These are phyloP conservation scores for Euclidium syriacum DNA, from an alignment of 345 rosid genomes.

Conservation along the genomic window DNA sequence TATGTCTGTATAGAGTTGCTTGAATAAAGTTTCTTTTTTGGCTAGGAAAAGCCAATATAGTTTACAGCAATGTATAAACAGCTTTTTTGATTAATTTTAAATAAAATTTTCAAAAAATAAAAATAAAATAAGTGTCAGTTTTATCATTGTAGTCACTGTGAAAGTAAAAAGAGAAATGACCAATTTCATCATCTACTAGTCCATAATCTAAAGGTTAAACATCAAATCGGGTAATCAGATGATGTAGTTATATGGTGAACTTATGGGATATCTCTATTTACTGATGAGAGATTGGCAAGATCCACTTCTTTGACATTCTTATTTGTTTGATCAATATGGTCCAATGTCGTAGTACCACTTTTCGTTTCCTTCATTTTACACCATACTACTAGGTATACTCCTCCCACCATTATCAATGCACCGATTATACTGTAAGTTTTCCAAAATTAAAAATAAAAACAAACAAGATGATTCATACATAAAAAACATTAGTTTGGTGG, in stretches of 20 bases:
- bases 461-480: neutral
- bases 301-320: conserved; percentile 17
- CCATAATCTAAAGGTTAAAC: neutral
- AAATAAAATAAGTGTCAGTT: too few species aligned
- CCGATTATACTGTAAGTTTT: conserved; percentile 42
- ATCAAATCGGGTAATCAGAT: neutral
- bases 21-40: too few species aligned
- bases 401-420: conserved; percentile 39
- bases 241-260: neutral
- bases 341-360: neutral
- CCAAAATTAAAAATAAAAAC: neutral
- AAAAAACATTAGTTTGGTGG: neutral
- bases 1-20: too few species aligned
- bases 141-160: too few species aligned
- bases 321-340: neutral
- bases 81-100: too few species aligned
- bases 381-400: conserved; percentile 51
- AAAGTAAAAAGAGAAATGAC: too few species aligned
- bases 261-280: conserved; percentile 20
- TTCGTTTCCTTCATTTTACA: conserved; percentile 44
- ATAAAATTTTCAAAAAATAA: too few species aligned
- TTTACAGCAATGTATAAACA: too few species aligned
- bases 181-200: neutral
- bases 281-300: neutral
- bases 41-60: too few species aligned